phyloP scores from a whole-genome alignment of 352 stramenopile genomes.

The Blastocystis sp. region DNA sequence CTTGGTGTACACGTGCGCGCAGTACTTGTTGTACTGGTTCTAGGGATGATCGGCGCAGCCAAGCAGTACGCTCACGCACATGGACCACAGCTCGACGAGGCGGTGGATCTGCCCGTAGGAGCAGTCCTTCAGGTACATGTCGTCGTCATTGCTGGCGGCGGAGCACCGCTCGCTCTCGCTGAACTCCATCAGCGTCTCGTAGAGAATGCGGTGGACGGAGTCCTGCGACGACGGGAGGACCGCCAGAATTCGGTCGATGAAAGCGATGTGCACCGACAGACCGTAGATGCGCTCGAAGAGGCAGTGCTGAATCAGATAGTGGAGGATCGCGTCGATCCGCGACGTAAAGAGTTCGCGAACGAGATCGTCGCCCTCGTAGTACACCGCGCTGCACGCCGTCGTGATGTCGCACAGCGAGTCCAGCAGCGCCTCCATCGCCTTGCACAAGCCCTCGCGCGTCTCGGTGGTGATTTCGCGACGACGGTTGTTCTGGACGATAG shows the following conservation, averaged over 20 bases:
- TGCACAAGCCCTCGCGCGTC: not conserved
- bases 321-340: not conserved
- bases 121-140: slow-evolving; percentile 7
- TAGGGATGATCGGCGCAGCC: not conserved
- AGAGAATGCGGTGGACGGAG: not conserved
- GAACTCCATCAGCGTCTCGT: slow-evolving; percentile 46
- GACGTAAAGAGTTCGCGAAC: not conserved
- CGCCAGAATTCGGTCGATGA: not conserved
- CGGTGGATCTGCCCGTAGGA: slow-evolving; percentile 50
- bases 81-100: slow-evolving; percentile 45
- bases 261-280: slow-evolving; percentile 28
- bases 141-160: not conserved
- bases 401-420: not conserved
- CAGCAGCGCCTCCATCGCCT: slow-evolving; percentile 25
- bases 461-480: slow-evolving; percentile 26
- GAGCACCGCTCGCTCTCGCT: slow-evolving; percentile 2
- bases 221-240: not conserved
- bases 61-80: not conserved
- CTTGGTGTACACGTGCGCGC: slow-evolving; percentile 37
- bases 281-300: slow-evolving; percentile 54
- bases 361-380: not conserved
- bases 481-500: slow-evolving; percentile 38
- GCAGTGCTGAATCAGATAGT: slow-evolving; percentile 16
- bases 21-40: slow-evolving; percentile 18
- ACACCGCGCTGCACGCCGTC: not conserved